Conservation (phyloP, 2,329 filamentous ascomycete species). For the Aureobasidium melanogenum region DNA sequence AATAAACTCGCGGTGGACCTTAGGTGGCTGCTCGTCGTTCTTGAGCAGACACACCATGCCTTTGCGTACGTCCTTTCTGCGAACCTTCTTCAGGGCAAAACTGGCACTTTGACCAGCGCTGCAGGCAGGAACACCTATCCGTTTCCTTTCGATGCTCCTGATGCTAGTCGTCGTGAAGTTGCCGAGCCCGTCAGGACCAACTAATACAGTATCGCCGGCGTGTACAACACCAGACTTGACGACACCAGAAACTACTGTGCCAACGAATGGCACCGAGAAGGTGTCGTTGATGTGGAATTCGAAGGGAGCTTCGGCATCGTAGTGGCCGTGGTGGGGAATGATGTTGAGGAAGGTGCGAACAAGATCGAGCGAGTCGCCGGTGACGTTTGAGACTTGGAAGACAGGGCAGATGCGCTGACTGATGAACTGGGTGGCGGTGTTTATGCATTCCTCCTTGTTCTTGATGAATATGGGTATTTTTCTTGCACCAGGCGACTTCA, state of each 20-base stretch:
- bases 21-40: conserved; percentile 48
- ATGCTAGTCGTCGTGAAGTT: conserved; percentile 83
- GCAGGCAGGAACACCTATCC: conserved; percentile 78
- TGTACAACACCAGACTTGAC: conserved; percentile 78
- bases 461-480: conserved; percentile 97
- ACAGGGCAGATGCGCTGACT: conserved; percentile 92
- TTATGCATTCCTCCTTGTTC: conserved; percentile 81
- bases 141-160: conserved; percentile 88
- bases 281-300: conserved; percentile 97
- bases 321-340: conserved; percentile 85
- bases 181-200: conserved; percentile 84
- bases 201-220: conserved; percentile 76
- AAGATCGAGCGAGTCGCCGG: conserved; percentile 79
- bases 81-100: conserved; percentile 79
- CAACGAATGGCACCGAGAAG: conserved; percentile 94
- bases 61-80: conserved; percentile 88
- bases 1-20: conserved; percentile 44
- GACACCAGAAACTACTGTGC: conserved; percentile 91
- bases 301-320: conserved; percentile 78
- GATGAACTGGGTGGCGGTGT: conserved; percentile 92
- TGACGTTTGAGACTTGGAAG: conserved; percentile 97
- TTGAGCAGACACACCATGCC: conserved; percentile 95
- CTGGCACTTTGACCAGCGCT: conserved; percentile 88
- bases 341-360: conserved; percentile 93
- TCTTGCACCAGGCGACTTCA: conserved; percentile 84